Evolutionary conservation across 805 yeast genomes (phyloP), one percentile per base, ranked within the genome.

Genomic region (Saturnispora halmiae): DNA sequence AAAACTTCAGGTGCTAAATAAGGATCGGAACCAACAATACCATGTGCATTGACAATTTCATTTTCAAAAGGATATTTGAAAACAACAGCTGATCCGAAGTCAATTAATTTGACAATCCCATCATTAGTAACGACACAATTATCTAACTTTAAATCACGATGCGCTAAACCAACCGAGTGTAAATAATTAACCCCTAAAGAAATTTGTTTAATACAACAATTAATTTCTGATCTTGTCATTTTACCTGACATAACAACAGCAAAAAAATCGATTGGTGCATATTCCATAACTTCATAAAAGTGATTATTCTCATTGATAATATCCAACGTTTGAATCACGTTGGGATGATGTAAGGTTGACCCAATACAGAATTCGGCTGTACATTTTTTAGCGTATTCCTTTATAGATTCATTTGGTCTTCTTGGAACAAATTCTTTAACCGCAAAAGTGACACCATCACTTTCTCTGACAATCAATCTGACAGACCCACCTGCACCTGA

Each of bases 401-500:
- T 79, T 42, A 76, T 69, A 8, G 76, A 61, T 56, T 83, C 94
- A 53, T 75, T 79, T 30, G 79, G 73, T 54, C 80, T 70, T 46
- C 82, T 70, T 11, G 84, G 74, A 51, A 90, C 71, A 53, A 83
- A 83, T 59, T 83, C 90, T 55, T 83, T 83, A 14, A 83, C 92
- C 1, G 94, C 94, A 65, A 83, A 82, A 0, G 82, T 74, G 28
- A 73, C 73, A 51, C 75, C 74, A 59, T 82, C 90, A 30, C 75
- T 63, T 32, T 82, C 79, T 51, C 90, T 72, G 7, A 71, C 72
- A 19, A 83, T 69, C 34, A 82, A 64, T 50, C 82, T 69, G n/a
- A 83, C 94, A 1, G 87, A 75, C 6, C 94, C 94, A 36, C 94
- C 94, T 10, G 92, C 94, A 42, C 94, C 94, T 1, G 86, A 77